phyloP scores from a whole-genome alignment of 2,329 filamentous ascomycete species.

The Scolecobasidium constrictum region DNA sequence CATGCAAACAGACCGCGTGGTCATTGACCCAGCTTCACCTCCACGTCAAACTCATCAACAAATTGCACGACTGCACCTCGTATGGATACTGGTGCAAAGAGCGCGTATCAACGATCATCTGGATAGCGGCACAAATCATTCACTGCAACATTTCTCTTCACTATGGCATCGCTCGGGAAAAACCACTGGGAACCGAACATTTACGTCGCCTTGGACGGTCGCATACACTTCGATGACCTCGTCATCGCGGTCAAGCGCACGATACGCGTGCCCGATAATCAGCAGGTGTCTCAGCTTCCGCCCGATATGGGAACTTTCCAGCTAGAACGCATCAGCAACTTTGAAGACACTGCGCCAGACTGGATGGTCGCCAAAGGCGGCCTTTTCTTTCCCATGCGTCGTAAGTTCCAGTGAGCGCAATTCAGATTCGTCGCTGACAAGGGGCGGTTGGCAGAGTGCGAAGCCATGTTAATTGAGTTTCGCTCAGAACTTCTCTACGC shows the following conservation, averaged over 20 bases:
- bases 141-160: too few species aligned
- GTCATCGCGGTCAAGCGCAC: conserved; percentile 30
- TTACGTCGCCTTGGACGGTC: too few species aligned
- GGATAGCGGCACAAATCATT: too few species aligned
- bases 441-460: conserved; percentile 17
- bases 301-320: conserved; percentile 28
- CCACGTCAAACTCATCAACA: too few species aligned
- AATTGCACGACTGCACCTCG: too few species aligned
- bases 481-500: conserved; percentile 17
- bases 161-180: too few species aligned
- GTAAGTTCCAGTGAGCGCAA: conserved; percentile 8
- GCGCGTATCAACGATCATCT: too few species aligned
- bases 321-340: conserved; percentile 25
- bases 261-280: conserved; percentile 33
- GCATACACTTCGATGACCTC: background rate
- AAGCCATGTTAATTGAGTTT: conserved; percentile 32
- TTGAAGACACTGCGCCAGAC: conserved; percentile 21
- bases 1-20: too few species aligned
- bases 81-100: too few species aligned
- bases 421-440: background rate
- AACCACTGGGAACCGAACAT: too few species aligned
- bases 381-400: conserved; percentile 35
- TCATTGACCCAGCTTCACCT: too few species aligned
- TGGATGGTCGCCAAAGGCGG: conserved; percentile 29
- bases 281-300: conserved; percentile 20